These are phyloP conservation scores for Leishmania gerbilli DNA, from an alignment of 208 protist species.

Conservation along the genomic window DNA sequence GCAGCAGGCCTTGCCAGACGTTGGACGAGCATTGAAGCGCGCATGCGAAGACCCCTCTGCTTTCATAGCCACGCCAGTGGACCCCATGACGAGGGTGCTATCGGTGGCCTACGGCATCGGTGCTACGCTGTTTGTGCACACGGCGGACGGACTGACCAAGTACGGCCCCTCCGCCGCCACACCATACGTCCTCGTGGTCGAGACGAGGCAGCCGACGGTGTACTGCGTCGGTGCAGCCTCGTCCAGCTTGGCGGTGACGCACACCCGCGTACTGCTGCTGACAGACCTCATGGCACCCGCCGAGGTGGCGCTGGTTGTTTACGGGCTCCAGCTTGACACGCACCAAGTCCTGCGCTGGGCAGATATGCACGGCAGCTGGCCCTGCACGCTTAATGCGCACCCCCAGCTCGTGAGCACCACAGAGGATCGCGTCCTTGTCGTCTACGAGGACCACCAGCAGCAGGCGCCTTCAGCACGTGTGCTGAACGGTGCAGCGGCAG, in stretches of 20 bases:
- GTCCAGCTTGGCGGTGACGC: conserved; percentile 71
- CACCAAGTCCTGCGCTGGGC: conserved; percentile 49
- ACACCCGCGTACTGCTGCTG: conserved; percentile 58
- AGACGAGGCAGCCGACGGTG: conserved; percentile 54
- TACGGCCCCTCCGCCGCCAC: conserved; percentile 42
- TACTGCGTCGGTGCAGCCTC: conserved; percentile 46
- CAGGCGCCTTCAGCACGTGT: conserved; percentile 1
- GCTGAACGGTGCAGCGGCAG: conserved; percentile 30
- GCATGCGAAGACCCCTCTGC: conserved; percentile 59
- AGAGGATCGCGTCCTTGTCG: conserved; percentile 52
- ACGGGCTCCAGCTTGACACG: conserved; percentile 54
- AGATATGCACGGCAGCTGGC: conserved; percentile 49
- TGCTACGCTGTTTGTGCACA: conserved; percentile 66
- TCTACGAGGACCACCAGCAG: conserved; percentile 35
- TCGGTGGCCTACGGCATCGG: conserved; percentile 60
- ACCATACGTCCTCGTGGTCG: conserved; percentile 43
- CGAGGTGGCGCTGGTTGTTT: conserved; percentile 64
- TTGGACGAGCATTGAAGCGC: conserved; percentile 49
- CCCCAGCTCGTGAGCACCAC: conserved; percentile 51
- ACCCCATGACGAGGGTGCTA: conserved; percentile 41
- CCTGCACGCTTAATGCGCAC: conserved; percentile 18
- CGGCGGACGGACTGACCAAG: conserved; percentile 54
- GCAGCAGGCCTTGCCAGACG: conserved; percentile 45
- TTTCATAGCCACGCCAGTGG: conserved; percentile 48
- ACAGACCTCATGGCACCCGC: conserved; percentile 73